Evolutionary conservation across 495 filamentous ascomycete species (phyloP), one percentile per base, ranked within the genome.

Genomic region (Clohesyomyces aquaticus): DNA sequence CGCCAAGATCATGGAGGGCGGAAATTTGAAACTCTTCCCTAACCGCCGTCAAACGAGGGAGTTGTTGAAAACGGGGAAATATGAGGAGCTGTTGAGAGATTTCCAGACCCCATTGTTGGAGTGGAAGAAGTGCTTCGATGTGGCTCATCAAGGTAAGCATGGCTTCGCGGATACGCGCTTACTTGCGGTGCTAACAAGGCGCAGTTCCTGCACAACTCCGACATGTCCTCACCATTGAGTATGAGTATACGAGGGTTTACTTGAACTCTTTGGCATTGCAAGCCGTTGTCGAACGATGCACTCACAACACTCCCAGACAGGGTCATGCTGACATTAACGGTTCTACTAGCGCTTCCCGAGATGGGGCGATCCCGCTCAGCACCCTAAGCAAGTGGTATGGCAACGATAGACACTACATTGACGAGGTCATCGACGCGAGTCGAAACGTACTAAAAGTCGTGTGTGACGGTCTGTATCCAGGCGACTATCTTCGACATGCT

Each of bases 221-320:
- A 38, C 85, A 88, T 67, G 91, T 98, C 52, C 77, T 98, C 6
- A 85, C 87, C 27, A 96, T 98, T 61, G 94, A 74, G 32, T 74
- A 69, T 60, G 75, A 76, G 43, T 76, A 76, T 48, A 61, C 71
- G 22, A 68, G 73, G 18, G 73, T 96, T 50, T 98, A 97, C 72
- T 82, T 96, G 77, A 97, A 97, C 70, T 95, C 91, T 4, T 81
- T 98, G 14, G 91, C 91, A 2, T 77, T 98, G 12, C 94, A 98
- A 78, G 95, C 94, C 4, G 91, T 98, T 19, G 88, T 97, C 18
- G 93, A 97, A 74, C 85, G 93, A 35, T 96, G 91, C 79, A 93
- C 91, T 4, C 88, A 81, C 41, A 91, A 83, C 47, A 69, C 71
- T 10, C 69, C 74, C 0, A 47, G 59, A 19, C 65, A 62, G 21